Conservation (phyloP, 768 basidiomycete genomes). For the Rubroboletus satanas region DNA sequence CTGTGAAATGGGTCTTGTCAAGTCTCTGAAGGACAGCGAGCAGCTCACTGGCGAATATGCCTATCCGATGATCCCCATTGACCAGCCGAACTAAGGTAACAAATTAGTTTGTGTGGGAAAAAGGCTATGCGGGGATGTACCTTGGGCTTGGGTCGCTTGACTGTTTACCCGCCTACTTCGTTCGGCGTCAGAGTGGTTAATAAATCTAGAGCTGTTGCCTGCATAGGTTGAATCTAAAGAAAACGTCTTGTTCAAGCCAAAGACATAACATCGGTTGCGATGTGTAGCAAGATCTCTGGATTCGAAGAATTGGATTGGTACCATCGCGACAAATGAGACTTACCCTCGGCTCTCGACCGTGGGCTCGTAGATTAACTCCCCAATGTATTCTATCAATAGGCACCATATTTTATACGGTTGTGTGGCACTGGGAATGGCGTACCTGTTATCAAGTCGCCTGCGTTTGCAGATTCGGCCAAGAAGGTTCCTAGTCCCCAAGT, state of each 20-base stretch:
- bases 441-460: conserved; percentile 49
- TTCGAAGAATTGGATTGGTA: neutral
- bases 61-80: conserved; percentile 66
- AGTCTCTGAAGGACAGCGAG: neutral
- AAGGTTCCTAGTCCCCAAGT: conserved; percentile 55
- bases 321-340: conserved; percentile 15
- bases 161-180: conserved; percentile 37
- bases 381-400: conserved; percentile 53
- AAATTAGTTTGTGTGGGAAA: neutral
- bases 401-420: neutral
- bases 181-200: conserved; percentile 50
- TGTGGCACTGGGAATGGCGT: neutral
- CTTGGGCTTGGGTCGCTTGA: conserved; percentile 27
- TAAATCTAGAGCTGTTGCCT: conserved; percentile 65
- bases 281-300: conserved; percentile 44
- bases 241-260: conserved; percentile 44
- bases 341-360: conserved; percentile 53
- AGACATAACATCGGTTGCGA: conserved; percentile 58
- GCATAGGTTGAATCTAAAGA: conserved; percentile 52
- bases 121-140: conserved; percentile 30
- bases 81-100: conserved; percentile 47
- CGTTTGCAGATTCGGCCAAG: conserved; percentile 39
- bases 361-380: conserved; percentile 52
- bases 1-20: conserved; percentile 25
- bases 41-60: conserved; percentile 38